A percentile compares a stretch with the other conserved stretches of the same genome.
These are phyloP conservation scores for Helenozyma rhizophorensis DNA, from an alignment of 805 yeast species.

Conservation along the genomic window DNA sequence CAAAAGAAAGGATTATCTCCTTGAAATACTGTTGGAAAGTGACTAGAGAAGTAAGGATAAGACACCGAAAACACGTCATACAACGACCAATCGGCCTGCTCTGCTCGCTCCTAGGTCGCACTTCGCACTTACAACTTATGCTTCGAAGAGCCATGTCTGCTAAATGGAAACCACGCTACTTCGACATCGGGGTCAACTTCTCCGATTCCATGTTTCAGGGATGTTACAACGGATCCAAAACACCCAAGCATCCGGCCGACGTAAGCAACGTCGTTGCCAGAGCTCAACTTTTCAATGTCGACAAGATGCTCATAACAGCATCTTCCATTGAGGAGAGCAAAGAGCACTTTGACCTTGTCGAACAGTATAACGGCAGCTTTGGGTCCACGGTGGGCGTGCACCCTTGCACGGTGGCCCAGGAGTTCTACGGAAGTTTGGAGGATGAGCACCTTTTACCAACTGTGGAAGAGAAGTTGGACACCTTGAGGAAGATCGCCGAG, in stretches of 20 bases:
- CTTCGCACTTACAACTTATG: too few relatives aligned
- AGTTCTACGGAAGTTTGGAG: slow-evolving; percentile 28
- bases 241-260: slow-evolving; percentile 62
- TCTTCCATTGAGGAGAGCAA: slow-evolving; percentile 66
- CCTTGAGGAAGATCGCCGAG: slow-evolving; percentile 46
- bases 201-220: slow-evolving; percentile 91
- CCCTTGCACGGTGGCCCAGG: slow-evolving; percentile 73
- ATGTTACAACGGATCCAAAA: slow-evolving; percentile 55
- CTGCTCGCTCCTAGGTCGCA: too few relatives aligned
- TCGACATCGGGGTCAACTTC: slow-evolving; percentile 62
- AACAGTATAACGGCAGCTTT: slow-evolving; percentile 26
- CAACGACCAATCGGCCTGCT: too few relatives aligned
- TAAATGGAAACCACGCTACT: slow-evolving; percentile 40
- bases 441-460: slow-evolving; percentile 34
- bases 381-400: slow-evolving; percentile 89
- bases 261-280: slow-evolving; percentile 58
- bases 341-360: slow-evolving; percentile 56
- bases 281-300: slow-evolving; percentile 63
- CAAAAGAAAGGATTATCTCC: background rate
- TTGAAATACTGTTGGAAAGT: too few relatives aligned
- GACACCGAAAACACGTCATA: too few relatives aligned
- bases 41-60: too few relatives aligned
- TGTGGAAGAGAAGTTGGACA: slow-evolving; percentile 40
- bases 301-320: slow-evolving; percentile 76
- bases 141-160: too few relatives aligned